Conservation (phyloP, 2,329 filamentous ascomycete genomes). For the Paecilomyces variotii region DNA sequence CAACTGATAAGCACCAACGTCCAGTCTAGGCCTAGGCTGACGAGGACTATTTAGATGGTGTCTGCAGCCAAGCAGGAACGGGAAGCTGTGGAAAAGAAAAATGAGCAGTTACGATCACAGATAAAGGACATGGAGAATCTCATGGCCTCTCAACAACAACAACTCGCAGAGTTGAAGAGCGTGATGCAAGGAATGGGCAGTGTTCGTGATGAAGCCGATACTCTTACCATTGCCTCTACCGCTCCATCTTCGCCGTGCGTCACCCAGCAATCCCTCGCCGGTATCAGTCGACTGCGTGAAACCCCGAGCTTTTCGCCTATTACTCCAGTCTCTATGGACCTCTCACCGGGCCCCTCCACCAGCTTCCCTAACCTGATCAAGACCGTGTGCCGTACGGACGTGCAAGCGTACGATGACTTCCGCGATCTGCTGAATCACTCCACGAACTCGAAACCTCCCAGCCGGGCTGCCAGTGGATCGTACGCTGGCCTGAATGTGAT, state of each 20-base stretch:
- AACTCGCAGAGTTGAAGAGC: constrained; percentile 79
- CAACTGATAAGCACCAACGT: background rate
- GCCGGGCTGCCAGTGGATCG: constrained; percentile 64
- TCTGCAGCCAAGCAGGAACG: constrained; percentile 78
- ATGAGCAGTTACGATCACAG: constrained; percentile 78
- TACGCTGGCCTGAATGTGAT: constrained; percentile 57
- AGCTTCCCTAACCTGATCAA: constrained; percentile 78
- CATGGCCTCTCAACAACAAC: constrained; percentile 84
- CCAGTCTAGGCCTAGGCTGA: constrained; percentile 7
- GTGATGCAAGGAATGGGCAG: constrained; percentile 85
- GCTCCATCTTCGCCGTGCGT: constrained; percentile 75
- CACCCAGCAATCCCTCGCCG: constrained; percentile 45
- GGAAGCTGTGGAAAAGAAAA: constrained; percentile 71
- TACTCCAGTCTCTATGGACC: constrained; percentile 42
- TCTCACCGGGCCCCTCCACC: constrained; percentile 55
- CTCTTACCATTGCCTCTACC: constrained; percentile 56
- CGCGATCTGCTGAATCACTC: constrained; percentile 64
- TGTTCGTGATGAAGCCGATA: constrained; percentile 59
- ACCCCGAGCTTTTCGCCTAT: constrained; percentile 45
- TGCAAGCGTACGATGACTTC: constrained; percentile 79
- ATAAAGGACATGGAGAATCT: constrained; percentile 79
- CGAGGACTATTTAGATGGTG: constrained; percentile 59
- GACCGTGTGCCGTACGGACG: constrained; percentile 73
- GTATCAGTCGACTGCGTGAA: constrained; percentile 53
- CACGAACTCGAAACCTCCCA: constrained; percentile 52